Conservation (phyloP, 129 eudicot genomes). For the Flaveria linearis region DNA sequence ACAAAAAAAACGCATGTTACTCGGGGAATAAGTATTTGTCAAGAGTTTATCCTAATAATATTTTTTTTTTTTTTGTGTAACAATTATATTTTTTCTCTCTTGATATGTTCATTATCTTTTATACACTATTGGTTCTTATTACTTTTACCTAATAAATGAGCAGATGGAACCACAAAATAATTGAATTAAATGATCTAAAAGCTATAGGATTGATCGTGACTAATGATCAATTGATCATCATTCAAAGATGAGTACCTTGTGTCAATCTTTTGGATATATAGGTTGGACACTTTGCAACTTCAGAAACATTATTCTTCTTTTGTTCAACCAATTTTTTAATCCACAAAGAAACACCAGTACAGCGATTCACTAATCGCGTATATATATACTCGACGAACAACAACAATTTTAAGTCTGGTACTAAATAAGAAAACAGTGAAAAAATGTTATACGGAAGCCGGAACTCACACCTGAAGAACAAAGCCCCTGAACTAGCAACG, state of each 20-base stretch:
- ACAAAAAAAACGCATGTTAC: background rate
- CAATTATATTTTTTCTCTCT: no score
- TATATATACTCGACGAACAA: background rate
- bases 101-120: no score
- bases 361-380: background rate
- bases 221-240: no score
- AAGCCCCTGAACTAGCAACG: constrained; percentile 17
- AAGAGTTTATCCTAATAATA: no score
- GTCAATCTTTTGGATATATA: no score
- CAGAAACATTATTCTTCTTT: background rate
- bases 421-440: background rate
- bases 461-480: background rate
- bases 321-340: background rate
- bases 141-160: background rate
- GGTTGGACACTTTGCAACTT: background rate
- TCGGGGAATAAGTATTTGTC: background rate
- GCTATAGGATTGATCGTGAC: background rate
- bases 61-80: no score
- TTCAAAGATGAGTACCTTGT: no score
- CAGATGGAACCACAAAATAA: background rate
- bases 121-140: no score
- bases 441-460: background rate
- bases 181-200: background rate
- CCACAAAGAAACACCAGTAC: background rate
- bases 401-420: background rate